These are phyloP conservation scores for Cyberlindnera mrakii DNA, from an alignment of 805 yeast genomes.

Conservation along the genomic window DNA sequence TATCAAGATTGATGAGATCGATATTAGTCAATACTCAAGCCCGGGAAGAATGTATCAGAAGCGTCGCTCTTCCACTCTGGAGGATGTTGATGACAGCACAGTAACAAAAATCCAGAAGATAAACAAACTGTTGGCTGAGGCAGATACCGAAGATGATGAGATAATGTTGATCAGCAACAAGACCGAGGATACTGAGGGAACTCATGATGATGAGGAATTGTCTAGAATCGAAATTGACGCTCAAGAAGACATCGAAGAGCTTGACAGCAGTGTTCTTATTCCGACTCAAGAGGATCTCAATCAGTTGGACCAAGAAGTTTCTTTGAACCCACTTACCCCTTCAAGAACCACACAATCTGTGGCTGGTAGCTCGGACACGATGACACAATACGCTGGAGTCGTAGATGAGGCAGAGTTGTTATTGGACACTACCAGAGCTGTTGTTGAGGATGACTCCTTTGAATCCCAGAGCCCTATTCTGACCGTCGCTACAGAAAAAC, in stretches of 20 bases:
- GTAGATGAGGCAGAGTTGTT: no score
- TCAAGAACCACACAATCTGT: no score
- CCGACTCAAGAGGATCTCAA: constrained; percentile 9
- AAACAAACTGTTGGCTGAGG: constrained; percentile 1
- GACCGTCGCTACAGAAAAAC: no score
- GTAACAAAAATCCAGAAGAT: constrained; percentile 8
- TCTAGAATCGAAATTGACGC: constrained; percentile 20
- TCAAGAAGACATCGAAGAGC: not conserved
- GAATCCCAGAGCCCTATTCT: no score
- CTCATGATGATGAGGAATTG: constrained; percentile 20
- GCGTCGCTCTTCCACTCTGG: constrained; percentile 16
- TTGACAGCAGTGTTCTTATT: constrained; percentile 1
- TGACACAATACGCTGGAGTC: no score
- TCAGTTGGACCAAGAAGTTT: constrained; percentile 7
- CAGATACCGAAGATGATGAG: constrained; percentile 2
- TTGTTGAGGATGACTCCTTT: no score
- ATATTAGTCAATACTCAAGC: constrained; percentile 2
- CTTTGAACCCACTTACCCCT: constrained; percentile 14
- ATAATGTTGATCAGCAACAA: not conserved
- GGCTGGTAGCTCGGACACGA: no score
- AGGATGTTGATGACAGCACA: constrained; percentile 18
- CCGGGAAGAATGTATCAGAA: constrained; percentile 6
- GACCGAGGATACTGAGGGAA: constrained; percentile 18
- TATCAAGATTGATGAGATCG: constrained; percentile 1
- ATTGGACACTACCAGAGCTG: no score